Conservation (phyloP, 306 rosid species). For the Cicer chorassanicum region DNA sequence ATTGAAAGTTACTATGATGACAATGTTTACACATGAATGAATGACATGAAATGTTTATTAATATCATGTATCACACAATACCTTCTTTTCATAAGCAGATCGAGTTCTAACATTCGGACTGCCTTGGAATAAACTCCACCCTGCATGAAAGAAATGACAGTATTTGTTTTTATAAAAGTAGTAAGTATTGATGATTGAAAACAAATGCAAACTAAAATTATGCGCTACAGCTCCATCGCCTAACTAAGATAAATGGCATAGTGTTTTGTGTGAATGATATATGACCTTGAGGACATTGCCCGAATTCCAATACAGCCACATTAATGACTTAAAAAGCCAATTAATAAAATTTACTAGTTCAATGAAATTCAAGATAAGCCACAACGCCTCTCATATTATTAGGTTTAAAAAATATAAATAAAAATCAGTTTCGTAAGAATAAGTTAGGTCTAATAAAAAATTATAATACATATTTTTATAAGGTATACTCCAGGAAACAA, state of each 20-base stretch:
- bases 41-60: constrained; percentile 6
- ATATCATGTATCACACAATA: constrained; percentile 33
- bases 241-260: constrained; percentile 27
- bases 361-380: constrained; percentile 8
- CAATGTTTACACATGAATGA: constrained; percentile 15
- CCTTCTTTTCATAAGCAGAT: constrained; percentile 81
- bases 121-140: constrained; percentile 67
- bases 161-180: neutral
- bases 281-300: neutral
- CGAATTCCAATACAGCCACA: neutral
- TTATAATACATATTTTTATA: no score
- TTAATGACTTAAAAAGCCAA: constrained; percentile 4
- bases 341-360: neutral
- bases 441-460: no score
- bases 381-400: neutral
- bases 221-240: neutral
- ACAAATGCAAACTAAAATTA: constrained; percentile 17
- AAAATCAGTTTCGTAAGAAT: no score
- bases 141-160: constrained; percentile 51
- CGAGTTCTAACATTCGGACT: constrained; percentile 76
- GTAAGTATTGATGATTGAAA: neutral
- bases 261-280: neutral
- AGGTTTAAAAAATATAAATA: no score
- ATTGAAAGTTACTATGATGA: constrained; percentile 28
- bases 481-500: neutral